Evolutionary conservation across 1,284 basidiomycete species (phyloP).

Genomic region (Abortiporus biennis): DNA sequence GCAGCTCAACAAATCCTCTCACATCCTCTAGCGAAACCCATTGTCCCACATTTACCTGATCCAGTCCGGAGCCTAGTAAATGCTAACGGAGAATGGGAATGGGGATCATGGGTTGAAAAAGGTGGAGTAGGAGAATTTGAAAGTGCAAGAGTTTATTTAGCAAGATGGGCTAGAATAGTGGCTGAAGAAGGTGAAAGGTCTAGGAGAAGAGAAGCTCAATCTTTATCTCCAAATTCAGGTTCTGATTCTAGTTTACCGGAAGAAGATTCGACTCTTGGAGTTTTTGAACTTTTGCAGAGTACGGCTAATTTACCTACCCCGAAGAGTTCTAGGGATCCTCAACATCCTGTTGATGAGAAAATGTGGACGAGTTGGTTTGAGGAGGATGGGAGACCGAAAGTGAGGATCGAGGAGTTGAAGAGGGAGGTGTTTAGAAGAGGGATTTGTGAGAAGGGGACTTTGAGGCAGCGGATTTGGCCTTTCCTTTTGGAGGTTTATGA

Average conservation of each 20-base stretch:
- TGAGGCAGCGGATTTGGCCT: slow-evolving; percentile 81
- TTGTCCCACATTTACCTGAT: slow-evolving; percentile 89
- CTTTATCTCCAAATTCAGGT: slow-evolving; percentile 42
- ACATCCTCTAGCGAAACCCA: slow-evolving; percentile 90
- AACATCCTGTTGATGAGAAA: slow-evolving; percentile 63
- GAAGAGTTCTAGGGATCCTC: slow-evolving; percentile 65
- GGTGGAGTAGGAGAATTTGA: slow-evolving; percentile 92
- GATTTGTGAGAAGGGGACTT: slow-evolving; percentile 41
- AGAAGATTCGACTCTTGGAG: slow-evolving; percentile 72
- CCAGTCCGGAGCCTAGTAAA: slow-evolving; percentile 85
- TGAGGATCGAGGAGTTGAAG: slow-evolving; percentile 64
- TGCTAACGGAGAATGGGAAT: slow-evolving; percentile 78
- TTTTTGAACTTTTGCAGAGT: slow-evolving; percentile 83
- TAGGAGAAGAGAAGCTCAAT: slow-evolving; percentile 69
- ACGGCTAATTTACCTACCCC: slow-evolving; percentile 74
- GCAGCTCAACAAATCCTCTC: slow-evolving; percentile 90
- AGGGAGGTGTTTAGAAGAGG: slow-evolving; percentile 76
- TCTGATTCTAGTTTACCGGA: slow-evolving; percentile 46
- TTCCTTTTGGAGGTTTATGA: slow-evolving; percentile 81
- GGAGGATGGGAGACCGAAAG: slow-evolving; percentile 58
- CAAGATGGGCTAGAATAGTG: slow-evolving; percentile 93
- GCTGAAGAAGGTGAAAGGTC: slow-evolving; percentile 93
- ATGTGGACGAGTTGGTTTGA: slow-evolving; percentile 73
- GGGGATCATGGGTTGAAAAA: slow-evolving; percentile 82
- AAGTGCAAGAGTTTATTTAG: slow-evolving; percentile 92